Conservation (phyloP, 768 basidiomycete species). For the Leccinellum rugosiceps region DNA sequence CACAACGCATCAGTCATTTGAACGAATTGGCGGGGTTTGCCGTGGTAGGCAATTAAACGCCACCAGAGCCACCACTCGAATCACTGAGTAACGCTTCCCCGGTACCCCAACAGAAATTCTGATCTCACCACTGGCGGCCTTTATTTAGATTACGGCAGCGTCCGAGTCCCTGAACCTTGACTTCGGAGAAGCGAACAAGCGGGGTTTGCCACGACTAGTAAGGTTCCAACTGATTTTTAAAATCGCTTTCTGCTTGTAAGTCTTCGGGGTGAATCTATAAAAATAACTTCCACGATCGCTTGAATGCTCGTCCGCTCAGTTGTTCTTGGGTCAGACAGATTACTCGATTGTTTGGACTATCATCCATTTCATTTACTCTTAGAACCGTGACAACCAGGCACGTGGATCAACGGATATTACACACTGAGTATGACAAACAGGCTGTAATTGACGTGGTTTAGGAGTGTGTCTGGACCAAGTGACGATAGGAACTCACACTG, state of each 20-base stretch:
- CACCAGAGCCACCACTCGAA: slow-evolving; percentile 11
- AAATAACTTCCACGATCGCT: background rate
- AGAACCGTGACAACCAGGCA: slow-evolving; percentile 13
- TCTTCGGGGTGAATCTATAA: background rate
- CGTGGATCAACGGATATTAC: slow-evolving; percentile 29
- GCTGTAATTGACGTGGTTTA: slow-evolving; percentile 18
- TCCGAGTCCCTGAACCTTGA: background rate
- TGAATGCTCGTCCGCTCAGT: background rate
- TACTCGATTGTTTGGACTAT: background rate
- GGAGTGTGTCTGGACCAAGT: slow-evolving; percentile 7
- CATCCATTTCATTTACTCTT: background rate
- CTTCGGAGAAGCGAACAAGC: background rate
- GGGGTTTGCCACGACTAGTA: background rate
- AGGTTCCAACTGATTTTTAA: background rate
- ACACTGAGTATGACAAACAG: slow-evolving; percentile 10
- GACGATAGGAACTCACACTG: slow-evolving; percentile 19
- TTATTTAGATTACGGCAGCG: slow-evolving; percentile 1
- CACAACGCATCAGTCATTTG: background rate
- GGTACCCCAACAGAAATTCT: slow-evolving; percentile 1
- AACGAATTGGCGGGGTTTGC: background rate
- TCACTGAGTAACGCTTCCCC: background rate
- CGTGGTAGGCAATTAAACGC: slow-evolving; percentile 19
- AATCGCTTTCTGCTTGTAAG: background rate
- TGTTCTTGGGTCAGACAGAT: background rate
- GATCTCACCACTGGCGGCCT: background rate